These are phyloP conservation scores for Ogataea hybrid DNA, from an alignment of 1,139 yeast species.

Conservation along the genomic window DNA sequence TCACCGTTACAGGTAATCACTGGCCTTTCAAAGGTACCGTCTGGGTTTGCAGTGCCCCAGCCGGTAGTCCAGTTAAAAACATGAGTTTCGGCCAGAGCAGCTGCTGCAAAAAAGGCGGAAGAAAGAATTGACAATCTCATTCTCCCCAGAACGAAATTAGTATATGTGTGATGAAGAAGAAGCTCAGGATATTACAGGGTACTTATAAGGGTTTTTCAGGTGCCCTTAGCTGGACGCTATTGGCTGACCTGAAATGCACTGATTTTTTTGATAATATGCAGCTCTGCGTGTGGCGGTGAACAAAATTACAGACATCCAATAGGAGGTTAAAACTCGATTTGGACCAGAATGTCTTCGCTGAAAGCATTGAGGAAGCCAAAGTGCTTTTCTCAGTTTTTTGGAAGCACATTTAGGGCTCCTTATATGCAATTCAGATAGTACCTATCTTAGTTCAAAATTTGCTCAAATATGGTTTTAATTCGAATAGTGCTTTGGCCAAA, in stretches of 20 bases:
- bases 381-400: not conserved
- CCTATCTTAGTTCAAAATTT: not conserved
- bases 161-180: constrained; percentile 14
- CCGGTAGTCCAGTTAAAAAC: constrained; percentile 70
- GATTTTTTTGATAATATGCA: constrained; percentile 11
- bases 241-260: constrained; percentile 4
- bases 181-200: not conserved
- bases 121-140: constrained; percentile 20
- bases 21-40: constrained; percentile 62
- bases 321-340: not conserved
- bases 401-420: too few relatives aligned
- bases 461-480: not conserved
- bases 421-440: too few relatives aligned
- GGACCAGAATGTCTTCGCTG: not conserved
- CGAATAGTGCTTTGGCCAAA: not conserved
- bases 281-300: constrained; percentile 8
- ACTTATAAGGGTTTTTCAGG: not conserved
- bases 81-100: constrained; percentile 52
- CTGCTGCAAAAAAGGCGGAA: constrained; percentile 21
- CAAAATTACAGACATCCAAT: not conserved
- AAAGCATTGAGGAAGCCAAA: not conserved
- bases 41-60: constrained; percentile 73
- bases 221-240: not conserved
- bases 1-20: constrained; percentile 79
- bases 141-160: constrained; percentile 9